Percentiles rank a stretch among this genome's conserved stretches.
Evolutionary conservation across 805 yeast genomes (phyloP).

Genomic region (Wickerhamomyces rabaulensis): DNA sequence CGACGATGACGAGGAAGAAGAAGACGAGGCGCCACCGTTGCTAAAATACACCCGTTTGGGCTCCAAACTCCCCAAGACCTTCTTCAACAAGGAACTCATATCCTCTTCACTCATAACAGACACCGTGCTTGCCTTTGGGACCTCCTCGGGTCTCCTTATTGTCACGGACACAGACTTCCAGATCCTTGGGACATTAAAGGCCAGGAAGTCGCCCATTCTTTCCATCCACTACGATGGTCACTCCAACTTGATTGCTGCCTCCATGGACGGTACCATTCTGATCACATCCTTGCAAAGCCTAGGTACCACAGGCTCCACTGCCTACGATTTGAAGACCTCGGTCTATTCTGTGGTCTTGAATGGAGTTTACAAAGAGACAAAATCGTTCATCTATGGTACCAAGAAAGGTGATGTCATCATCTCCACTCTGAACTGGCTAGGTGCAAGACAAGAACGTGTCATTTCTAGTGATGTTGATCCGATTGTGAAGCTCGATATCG

Average conservation of each 20-base stretch:
- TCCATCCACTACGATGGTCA: conserved; percentile 68
- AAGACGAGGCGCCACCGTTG: conserved; percentile 60
- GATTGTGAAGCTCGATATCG: conserved; percentile 57
- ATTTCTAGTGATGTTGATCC: conserved; percentile 60
- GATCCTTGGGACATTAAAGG: conserved; percentile 66
- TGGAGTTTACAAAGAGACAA: conserved; percentile 54
- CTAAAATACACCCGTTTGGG: conserved; percentile 67
- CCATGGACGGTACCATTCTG: conserved; percentile 91
- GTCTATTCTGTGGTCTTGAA: conserved; percentile 83
- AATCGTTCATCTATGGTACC: conserved; percentile 81
- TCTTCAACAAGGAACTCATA: conserved; percentile 72
- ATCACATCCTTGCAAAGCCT: conserved; percentile 52
- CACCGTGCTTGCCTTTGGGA: conserved; percentile 68
- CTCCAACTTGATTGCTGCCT: conserved; percentile 74
- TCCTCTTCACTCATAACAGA: conserved; percentile 64
- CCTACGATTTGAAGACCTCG: conserved; percentile 82
- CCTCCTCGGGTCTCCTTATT: conserved; percentile 82
- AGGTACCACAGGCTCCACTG: conserved; percentile 30
- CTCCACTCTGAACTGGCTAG: conserved; percentile 83
- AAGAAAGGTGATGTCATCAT: conserved; percentile 76
- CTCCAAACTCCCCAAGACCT: conserved; percentile 57
- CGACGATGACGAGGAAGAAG: conserved; percentile 31
- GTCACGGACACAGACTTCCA: conserved; percentile 55
- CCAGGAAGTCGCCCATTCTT: conserved; percentile 81
- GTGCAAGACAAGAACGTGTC: conserved; percentile 64